Conservation (phyloP, 2,329 filamentous ascomycete genomes). For the Ceratocystis cubensis region DNA sequence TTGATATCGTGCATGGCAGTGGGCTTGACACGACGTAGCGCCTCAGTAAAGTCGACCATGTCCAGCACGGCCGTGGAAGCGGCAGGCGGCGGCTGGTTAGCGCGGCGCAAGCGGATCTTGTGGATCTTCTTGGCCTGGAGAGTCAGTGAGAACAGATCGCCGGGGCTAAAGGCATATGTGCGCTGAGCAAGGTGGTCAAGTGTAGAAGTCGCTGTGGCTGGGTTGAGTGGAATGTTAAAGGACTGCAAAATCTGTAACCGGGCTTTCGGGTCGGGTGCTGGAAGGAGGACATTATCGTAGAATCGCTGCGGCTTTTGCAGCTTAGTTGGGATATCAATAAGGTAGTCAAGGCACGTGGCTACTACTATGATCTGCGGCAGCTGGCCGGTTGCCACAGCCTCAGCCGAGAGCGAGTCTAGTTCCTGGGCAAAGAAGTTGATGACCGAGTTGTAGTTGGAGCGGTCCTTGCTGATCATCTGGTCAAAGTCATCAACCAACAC, state of each 20-base stretch:
- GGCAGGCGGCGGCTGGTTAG: slow-evolving; percentile 22
- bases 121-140: slow-evolving; percentile 26
- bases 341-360: slow-evolving; percentile 58
- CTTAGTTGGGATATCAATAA: slow-evolving; percentile 56
- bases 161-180: slow-evolving; percentile 78
- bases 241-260: slow-evolving; percentile 62
- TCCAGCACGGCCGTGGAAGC: slow-evolving; percentile 41
- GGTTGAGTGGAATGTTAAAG: slow-evolving; percentile 37
- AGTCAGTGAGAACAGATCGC: slow-evolving; percentile 58
- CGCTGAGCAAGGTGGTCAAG: slow-evolving; percentile 53
- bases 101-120: slow-evolving; percentile 25
- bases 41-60: slow-evolving; percentile 45
- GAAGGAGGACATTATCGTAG: slow-evolving; percentile 54
- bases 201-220: slow-evolving; percentile 38
- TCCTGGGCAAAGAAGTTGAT: slow-evolving; percentile 41
- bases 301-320: slow-evolving; percentile 57
- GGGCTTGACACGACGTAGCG: slow-evolving; percentile 58
- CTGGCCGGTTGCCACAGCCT: slow-evolving; percentile 29
- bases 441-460: slow-evolving; percentile 38
- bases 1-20: slow-evolving; percentile 84
- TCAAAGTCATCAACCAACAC: slow-evolving; percentile 71
- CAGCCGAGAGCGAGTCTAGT: slow-evolving; percentile 41
- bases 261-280: slow-evolving; percentile 59
- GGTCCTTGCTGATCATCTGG: slow-evolving; percentile 50
- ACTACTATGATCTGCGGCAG: slow-evolving; percentile 55